Base-by-base conservation (phyloP, 192 early-diverging fungal genomes). In the Thoreauomyces humboldtii region DNA sequence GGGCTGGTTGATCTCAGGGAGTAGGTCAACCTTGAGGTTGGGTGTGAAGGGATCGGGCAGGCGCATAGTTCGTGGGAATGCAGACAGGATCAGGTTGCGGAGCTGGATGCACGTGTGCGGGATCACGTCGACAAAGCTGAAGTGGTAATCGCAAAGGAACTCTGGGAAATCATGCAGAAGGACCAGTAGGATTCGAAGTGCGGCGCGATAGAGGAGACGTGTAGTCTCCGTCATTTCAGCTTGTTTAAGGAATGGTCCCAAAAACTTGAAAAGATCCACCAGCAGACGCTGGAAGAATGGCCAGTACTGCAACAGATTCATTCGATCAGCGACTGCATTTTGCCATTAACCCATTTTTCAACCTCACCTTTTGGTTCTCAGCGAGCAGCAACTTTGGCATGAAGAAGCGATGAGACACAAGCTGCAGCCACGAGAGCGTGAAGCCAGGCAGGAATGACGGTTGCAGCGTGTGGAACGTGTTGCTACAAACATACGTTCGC, bases 131-230 rank as follows among this genome's bases (percentile, higher is more conserved):
- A 92, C 90, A 67, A 99, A 87, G 43, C 86, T 87, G 55, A 93
- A 90, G 67, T 94, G 91, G 62, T 95, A 91, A 61, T 88, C 89
- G 63, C 92, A 89, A 55, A 99, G 78, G 74, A 97, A 99, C 75
- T 99, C 96, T 15, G 96, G 96, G 71, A 93, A 97, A 71, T 99
- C 96, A 70, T 97, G 95, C 59, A 97, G 73, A 9, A 99, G 72
- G 7, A 99, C 89, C 27, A 99, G 77, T 28, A 99, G 70, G 22
- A 99, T 88, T 27, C 95, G 86, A 17, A 99, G 80, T 7, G 91
- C 89, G 14, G 92, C 93, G 56, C 84, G 83, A 81, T 99, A 99
- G 27, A 97, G 81, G 48, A 91, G 72, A 41, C 92, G 88, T 5
- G 89, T 87, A 31, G 89, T 85, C 31, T 81, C 86, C 37, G 89